These are phyloP conservation scores for Flueggea neowawraea DNA, from an alignment of 441 rosid species.

Conservation along the genomic window DNA sequence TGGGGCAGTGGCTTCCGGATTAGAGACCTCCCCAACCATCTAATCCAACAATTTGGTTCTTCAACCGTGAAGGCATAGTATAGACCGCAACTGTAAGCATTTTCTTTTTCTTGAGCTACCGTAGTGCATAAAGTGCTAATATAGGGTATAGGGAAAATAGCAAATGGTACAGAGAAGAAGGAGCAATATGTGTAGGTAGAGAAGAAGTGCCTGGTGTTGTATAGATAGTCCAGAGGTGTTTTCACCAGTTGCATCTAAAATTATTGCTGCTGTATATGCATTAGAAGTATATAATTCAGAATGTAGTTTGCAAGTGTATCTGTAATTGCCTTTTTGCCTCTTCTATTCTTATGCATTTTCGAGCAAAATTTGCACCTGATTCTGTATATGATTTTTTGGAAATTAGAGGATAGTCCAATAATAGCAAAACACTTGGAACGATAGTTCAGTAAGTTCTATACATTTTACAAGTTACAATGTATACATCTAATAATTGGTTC, in stretches of 20 bases:
- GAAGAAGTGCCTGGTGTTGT: constrained; percentile 10
- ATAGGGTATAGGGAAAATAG: background rate
- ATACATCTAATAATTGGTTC: no score
- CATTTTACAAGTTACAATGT: no score
- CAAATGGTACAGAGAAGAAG: background rate
- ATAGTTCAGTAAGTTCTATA: no score
- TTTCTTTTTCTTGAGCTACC: background rate
- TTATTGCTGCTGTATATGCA: background rate
- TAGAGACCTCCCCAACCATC: constrained; percentile 44
- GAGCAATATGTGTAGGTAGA: background rate
- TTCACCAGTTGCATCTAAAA: background rate
- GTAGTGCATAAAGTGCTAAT: background rate
- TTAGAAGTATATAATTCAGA: background rate
- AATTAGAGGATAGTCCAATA: no score
- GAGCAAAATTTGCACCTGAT: no score
- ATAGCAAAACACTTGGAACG: no score
- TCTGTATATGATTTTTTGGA: no score
- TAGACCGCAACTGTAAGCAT: background rate
- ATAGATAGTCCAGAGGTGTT: background rate
- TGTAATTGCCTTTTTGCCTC: no score
- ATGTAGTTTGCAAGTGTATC: no score
- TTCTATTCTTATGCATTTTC: no score
- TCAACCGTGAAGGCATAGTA: constrained; percentile 29
- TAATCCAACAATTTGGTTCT: constrained; percentile 32
- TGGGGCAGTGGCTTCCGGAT: constrained; percentile 85